Evolutionary conservation across 805 yeast genomes (phyloP), one percentile per base, ranked within the genome.

Genomic region (Sugiyamaella chiloensis): DNA sequence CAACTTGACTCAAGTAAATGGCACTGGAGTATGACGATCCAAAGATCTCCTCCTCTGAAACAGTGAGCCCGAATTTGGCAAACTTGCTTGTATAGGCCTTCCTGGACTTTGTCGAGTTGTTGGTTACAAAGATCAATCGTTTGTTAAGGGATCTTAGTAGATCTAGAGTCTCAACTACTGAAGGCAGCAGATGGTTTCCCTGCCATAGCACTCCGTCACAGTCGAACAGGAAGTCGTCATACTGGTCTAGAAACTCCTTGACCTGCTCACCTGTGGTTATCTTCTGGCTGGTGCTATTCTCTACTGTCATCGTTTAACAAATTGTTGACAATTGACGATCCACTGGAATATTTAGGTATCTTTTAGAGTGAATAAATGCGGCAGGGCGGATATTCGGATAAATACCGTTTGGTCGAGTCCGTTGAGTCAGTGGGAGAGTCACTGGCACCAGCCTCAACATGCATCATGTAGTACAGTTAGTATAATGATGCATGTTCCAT

Each of bases 181-280:
- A 70, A 5, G 97, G 97, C 41, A 93, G 73, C 20, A 87, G 67
- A 55, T 82, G 86, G 52, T 79, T 81, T 1, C 98, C 98, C 42
- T 85, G 69, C 99, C 99, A 93, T 50, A 93, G 72, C 3, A 93
- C 99, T 26, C 99, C 99, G 63, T 93, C 99, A 70, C 99, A 93
- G 61, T 93, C 99, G 63, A 93, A 93, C 56, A 93, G 70, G 59
- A 90, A 91, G 50, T 87, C 88, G 62, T 89, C 96, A 64, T 84
- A 85, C 44, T 73, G 62, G 54, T 75, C 77, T 7, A 93, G 67
- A 40, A 93, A 68, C 5, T 68, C 60, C 44, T 75, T 57, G 27
- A 59, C 68, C 35, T 51, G 57, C 34, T 51, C 54, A 20, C 52
- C 54, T 12, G 57, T 47, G 27, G 58, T 52, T 42, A 66, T 50